These are phyloP conservation scores for Spinacia oleracea DNA, from an alignment of 179 eudicot genomes.

Conservation along the genomic window DNA sequence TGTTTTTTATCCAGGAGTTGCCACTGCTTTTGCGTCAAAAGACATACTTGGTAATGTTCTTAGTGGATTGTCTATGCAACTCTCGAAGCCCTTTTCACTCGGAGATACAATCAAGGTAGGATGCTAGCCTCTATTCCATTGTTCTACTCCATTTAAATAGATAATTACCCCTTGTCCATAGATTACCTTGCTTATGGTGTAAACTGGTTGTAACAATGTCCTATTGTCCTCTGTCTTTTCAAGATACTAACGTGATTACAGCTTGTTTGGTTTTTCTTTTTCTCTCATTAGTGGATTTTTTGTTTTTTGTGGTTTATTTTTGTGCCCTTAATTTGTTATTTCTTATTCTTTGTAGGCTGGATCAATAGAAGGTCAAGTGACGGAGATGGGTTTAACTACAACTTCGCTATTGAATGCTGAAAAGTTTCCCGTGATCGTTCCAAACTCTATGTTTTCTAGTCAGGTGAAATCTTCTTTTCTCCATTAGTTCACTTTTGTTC, in stretches of 20 bases:
- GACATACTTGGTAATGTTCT: slow-evolving; percentile 94
- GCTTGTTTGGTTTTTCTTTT: background rate
- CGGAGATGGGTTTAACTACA: slow-evolving; percentile 90
- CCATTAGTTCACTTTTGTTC: background rate
- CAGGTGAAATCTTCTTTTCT: slow-evolving; percentile 51
- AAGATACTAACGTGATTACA: background rate
- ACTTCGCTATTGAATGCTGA: slow-evolving; percentile 80
- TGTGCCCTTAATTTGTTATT: slow-evolving; percentile 16
- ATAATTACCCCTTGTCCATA: slow-evolving; percentile 4
- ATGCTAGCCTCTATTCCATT: background rate
- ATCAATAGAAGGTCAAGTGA: slow-evolving; percentile 94
- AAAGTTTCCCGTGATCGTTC: slow-evolving; percentile 81
- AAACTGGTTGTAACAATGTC: background rate
- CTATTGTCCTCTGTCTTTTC: background rate
- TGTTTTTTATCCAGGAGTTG: slow-evolving; percentile 65
- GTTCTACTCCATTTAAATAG: background rate
- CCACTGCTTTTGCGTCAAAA: slow-evolving; percentile 94
- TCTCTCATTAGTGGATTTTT: background rate
- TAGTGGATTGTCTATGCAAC: slow-evolving; percentile 84
- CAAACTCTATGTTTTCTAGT: slow-evolving; percentile 88
- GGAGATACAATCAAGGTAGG: slow-evolving; percentile 93
- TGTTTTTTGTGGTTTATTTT: background rate
- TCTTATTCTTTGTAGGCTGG: slow-evolving; percentile 72
- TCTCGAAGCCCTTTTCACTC: slow-evolving; percentile 82
- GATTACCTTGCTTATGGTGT: background rate